Conservation (phyloP, 768 basidiomycete species). For the Pluteus cervinus region DNA sequence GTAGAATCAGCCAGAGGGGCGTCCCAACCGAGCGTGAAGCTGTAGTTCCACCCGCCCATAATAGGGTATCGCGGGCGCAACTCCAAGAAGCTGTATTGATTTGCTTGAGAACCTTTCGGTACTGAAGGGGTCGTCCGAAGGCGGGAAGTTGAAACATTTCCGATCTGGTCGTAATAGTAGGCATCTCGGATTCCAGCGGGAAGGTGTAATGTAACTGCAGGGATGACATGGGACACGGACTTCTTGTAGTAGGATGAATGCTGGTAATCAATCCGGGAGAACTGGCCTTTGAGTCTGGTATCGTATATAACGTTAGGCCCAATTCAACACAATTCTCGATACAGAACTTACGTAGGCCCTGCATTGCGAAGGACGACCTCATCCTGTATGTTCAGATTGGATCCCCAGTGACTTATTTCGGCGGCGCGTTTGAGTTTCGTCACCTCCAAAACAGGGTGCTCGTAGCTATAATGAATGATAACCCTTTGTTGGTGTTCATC, state of each 20-base stretch:
- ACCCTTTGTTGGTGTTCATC: constrained; percentile 58
- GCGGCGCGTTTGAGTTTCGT: constrained; percentile 65
- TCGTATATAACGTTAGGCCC: constrained; percentile 6
- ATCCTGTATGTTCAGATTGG: constrained; percentile 91
- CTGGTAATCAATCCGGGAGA: constrained; percentile 88
- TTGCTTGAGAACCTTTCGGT: constrained; percentile 46
- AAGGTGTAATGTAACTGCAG: constrained; percentile 70
- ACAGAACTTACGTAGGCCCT: constrained; percentile 71
- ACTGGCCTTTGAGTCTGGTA: constrained; percentile 86
- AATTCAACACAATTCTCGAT: not conserved
- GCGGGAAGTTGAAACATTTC: constrained; percentile 93
- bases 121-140: constrained; percentile 66
- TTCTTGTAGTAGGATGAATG: constrained; percentile 64
- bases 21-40: constrained; percentile 92
- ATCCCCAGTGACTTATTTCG: constrained; percentile 97
- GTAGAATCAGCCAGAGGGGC: constrained; percentile 73
- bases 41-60: constrained; percentile 97
- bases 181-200: constrained; percentile 77
- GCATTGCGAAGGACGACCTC: constrained; percentile 81
- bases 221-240: constrained; percentile 63
- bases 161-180: constrained; percentile 89
- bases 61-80: constrained; percentile 87
- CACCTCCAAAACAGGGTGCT: constrained; percentile 77
- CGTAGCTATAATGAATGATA: constrained; percentile 74
- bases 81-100: constrained; percentile 67